A percentile compares a stretch with the other conserved stretches of the same genome.
Conservation (phyloP, 148 eudicot species). For the Vaccinium corymbosum region DNA sequence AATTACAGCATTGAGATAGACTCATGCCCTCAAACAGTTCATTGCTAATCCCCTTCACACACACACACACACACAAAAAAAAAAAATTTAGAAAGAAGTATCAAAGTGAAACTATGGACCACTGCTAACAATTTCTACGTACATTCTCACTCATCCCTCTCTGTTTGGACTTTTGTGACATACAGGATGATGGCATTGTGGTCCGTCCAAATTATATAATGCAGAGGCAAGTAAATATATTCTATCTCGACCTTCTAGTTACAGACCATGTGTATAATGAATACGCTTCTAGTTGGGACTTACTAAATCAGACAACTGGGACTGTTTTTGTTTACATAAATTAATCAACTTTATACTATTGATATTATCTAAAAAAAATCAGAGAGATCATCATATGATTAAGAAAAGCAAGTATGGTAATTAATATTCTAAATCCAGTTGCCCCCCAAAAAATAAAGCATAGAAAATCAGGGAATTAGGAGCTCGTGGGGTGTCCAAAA, state of each 20-base stretch:
- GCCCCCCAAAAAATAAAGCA: background rate
- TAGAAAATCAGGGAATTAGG: background rate
- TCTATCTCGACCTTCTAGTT: background rate
- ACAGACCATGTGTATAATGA: background rate
- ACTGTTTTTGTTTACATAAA: background rate
- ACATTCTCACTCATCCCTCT: background rate
- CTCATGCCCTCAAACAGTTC: background rate
- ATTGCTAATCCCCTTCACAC: background rate
- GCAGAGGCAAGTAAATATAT: background rate
- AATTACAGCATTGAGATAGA: slow-evolving; percentile 6
- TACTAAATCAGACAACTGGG: background rate
- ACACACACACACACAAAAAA: background rate
- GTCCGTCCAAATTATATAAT: slow-evolving; percentile 1
- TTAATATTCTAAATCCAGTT: background rate
- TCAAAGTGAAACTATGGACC: background rate
- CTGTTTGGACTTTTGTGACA: background rate
- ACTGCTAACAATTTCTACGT: background rate
- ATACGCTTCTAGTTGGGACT: background rate
- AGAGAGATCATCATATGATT: background rate
- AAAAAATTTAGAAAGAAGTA: background rate
- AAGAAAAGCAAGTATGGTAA: background rate
- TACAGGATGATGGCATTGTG: background rate
- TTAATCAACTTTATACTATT: background rate
- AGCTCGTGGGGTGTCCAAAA: slow-evolving; percentile 19
- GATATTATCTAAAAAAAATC: background rate